Evolutionary conservation across 352 stramenopile species (phyloP).

Genomic region (Globisporangium paroecandrum): DNA sequence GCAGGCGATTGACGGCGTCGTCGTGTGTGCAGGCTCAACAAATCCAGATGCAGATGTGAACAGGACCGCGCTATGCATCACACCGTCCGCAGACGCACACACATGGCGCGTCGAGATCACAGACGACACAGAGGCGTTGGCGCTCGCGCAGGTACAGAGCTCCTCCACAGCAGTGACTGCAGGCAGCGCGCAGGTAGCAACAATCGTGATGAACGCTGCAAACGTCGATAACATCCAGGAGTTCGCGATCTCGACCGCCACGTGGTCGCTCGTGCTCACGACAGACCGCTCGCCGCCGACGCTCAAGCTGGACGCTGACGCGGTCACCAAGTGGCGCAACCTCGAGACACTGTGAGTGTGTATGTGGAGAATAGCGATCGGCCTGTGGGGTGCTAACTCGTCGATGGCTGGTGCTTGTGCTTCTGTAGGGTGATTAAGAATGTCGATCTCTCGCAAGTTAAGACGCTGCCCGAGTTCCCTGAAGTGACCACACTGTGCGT

Average conservation of each 20-base stretch:
- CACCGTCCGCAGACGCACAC: slow-evolving; percentile 3
- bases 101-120: slow-evolving; percentile 12
- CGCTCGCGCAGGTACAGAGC: background rate
- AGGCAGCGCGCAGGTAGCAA: background rate
- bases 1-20: background rate
- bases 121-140: slow-evolving; percentile 9
- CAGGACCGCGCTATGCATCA: slow-evolving; percentile 11
- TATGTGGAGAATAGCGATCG: background rate
- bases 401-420: background rate
- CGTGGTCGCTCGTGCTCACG: slow-evolving; percentile 11
- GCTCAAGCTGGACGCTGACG: slow-evolving; percentile 7
- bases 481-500: slow-evolving; percentile 2
- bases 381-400: too few relatives aligned
- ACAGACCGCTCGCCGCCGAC: slow-evolving; percentile 1
- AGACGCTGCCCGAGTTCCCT: slow-evolving; percentile 10
- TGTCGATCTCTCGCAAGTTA: slow-evolving; percentile 17
- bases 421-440: slow-evolving; percentile 11
- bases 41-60: background rate
- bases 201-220: slow-evolving; percentile 10
- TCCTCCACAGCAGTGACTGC: background rate
- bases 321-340: slow-evolving; percentile 4
- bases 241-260: background rate
- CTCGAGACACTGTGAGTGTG: slow-evolving; percentile 18
- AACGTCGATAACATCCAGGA: slow-evolving; percentile 6
- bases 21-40: slow-evolving; percentile 1